phyloP scores from a whole-genome alignment of 2,329 filamentous ascomycete genomes.

The Emydomyces testavorans region DNA sequence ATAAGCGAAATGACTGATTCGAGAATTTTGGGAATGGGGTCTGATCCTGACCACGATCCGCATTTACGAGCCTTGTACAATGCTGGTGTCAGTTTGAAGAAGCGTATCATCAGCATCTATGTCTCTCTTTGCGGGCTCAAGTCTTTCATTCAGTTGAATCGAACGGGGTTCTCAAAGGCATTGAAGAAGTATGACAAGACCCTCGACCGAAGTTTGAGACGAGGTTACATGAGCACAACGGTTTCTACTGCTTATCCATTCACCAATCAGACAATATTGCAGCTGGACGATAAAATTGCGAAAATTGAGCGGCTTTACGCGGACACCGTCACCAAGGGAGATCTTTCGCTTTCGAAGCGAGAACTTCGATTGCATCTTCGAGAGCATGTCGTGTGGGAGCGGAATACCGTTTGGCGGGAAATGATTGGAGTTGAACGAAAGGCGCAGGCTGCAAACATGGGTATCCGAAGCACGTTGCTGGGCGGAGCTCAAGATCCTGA shows the following conservation, averaged over 20 bases:
- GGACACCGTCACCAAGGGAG: constrained; percentile 68
- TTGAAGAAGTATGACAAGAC: constrained; percentile 99
- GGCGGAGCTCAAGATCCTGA: constrained; percentile 59
- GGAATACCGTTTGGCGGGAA: constrained; percentile 97
- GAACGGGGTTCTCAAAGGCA: constrained; percentile 90
- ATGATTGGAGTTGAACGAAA: constrained; percentile 97
- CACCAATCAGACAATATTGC: constrained; percentile 55
- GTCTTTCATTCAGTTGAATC: constrained; percentile 90
- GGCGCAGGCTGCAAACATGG: constrained; percentile 84
- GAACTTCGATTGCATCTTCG: constrained; percentile 82
- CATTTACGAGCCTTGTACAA: constrained; percentile 60
- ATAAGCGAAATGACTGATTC: constrained; percentile 29
- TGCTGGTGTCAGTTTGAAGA: constrained; percentile 76
- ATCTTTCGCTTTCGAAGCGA: constrained; percentile 62
- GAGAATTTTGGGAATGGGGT: constrained; percentile 45
- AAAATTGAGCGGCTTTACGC: constrained; percentile 72
- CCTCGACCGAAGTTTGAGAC: constrained; percentile 67
- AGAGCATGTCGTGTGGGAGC: constrained; percentile 97
- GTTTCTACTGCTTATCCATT: constrained; percentile 79
- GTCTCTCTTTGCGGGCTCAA: constrained; percentile 91
- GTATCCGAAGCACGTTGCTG: constrained; percentile 63
- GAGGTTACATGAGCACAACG: constrained; percentile 58
- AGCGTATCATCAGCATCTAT: constrained; percentile 74
- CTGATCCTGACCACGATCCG: constrained; percentile 52
- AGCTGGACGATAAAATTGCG: constrained; percentile 58